phyloP scores from a whole-genome alignment of 2,329 filamentous ascomycete genomes.

The Pseudogymnoascus sp. region DNA sequence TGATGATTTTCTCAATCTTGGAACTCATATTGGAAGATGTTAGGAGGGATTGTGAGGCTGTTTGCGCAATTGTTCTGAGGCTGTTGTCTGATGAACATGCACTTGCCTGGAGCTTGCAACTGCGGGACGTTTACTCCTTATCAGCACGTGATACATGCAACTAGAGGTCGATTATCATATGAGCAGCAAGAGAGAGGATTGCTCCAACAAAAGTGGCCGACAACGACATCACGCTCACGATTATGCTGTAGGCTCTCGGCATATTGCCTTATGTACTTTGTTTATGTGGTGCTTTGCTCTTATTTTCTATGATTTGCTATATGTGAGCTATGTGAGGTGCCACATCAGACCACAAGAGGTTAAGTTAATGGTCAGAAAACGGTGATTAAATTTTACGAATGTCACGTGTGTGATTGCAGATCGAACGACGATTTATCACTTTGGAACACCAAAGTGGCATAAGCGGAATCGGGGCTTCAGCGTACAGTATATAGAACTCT shows the following conservation, averaged over 20 bases:
- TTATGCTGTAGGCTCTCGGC: too few relatives aligned
- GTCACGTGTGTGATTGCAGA: too few relatives aligned
- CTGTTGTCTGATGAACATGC: not conserved
- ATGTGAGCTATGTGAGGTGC: too few relatives aligned
- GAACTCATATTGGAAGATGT: conserved; percentile 31
- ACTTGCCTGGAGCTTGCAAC: not conserved
- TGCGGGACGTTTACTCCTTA: not conserved
- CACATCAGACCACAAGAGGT: too few relatives aligned
- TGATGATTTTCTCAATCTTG: conserved; percentile 65
- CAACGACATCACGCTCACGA: too few relatives aligned
- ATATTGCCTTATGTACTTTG: too few relatives aligned
- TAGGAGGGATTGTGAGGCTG: not conserved
- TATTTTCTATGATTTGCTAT: too few relatives aligned
- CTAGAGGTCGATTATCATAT: not conserved
- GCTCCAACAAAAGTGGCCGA: too few relatives aligned
- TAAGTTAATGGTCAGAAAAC: too few relatives aligned
- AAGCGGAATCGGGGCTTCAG: not conserved
- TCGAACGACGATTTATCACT: not conserved
- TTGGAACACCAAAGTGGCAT: not conserved
- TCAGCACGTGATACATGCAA: not conserved
- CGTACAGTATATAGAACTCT: not conserved
- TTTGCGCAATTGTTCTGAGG: not conserved
- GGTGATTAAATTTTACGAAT: too few relatives aligned
- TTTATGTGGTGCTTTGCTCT: too few relatives aligned
- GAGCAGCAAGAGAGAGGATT: too few relatives aligned